These are phyloP conservation scores for Microdochium paspali DNA, from an alignment of 2,329 filamentous ascomycete species.

Conservation along the genomic window DNA sequence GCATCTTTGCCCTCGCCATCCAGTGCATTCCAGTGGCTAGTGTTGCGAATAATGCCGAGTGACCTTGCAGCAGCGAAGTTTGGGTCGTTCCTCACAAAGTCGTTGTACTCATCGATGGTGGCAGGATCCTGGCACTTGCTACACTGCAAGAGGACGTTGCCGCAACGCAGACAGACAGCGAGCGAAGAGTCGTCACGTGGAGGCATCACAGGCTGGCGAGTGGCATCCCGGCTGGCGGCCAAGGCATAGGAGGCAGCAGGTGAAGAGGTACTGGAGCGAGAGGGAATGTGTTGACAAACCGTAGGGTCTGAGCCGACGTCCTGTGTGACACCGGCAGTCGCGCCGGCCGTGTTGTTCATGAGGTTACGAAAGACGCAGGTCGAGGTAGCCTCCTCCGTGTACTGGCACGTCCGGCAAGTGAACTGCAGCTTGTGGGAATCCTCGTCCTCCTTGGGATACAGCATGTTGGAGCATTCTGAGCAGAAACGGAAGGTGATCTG, in stretches of 20 bases:
- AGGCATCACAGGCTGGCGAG: background rate
- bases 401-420: slow-evolving; percentile 91
- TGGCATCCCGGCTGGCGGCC: slow-evolving; percentile 1
- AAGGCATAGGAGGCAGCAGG: slow-evolving; percentile 2
- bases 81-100: slow-evolving; percentile 10
- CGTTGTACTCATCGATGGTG: slow-evolving; percentile 16
- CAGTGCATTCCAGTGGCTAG: slow-evolving; percentile 12
- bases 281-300: slow-evolving; percentile 60
- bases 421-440: slow-evolving; percentile 80
- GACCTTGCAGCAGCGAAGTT: slow-evolving; percentile 11
- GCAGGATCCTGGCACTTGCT: slow-evolving; percentile 15
- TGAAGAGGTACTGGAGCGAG: slow-evolving; percentile 7
- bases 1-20: slow-evolving; percentile 9
- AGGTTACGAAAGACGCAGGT: slow-evolving; percentile 94
- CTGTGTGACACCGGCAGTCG: slow-evolving; percentile 94
- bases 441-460: slow-evolving; percentile 94
- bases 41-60: slow-evolving; percentile 8
- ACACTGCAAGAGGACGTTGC: slow-evolving; percentile 20
- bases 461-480: slow-evolving; percentile 96
- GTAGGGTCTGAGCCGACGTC: slow-evolving; percentile 97
- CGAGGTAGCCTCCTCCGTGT: slow-evolving; percentile 75
- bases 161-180: slow-evolving; percentile 20
- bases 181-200: slow-evolving; percentile 7
- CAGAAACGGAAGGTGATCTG: slow-evolving; percentile 97
- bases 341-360: slow-evolving; percentile 81